A percentile compares a stretch with the other conserved stretches of the same genome.
phyloP scores from a whole-genome alignment of 1,284 basidiomycete genomes.

The Anthracocystis panici-leucophaei region DNA sequence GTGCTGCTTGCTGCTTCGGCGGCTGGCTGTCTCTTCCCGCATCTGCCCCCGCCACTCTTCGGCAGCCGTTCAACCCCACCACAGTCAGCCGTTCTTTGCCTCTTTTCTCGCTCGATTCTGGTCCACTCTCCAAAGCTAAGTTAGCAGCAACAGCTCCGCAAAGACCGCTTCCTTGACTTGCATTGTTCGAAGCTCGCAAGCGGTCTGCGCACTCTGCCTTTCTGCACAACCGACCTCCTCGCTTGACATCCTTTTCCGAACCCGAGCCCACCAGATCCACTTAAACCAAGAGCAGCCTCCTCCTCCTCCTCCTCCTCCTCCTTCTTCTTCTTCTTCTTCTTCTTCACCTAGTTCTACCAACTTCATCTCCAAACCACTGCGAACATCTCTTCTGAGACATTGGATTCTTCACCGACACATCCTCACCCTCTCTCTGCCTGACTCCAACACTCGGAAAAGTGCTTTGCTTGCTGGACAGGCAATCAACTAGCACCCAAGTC shows the following conservation, averaged over 20 bases:
- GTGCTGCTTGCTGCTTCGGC: background rate
- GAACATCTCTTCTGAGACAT: background rate
- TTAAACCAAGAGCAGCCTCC: background rate
- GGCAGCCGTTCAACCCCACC: background rate
- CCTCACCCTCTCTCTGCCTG: background rate
- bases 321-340: background rate
- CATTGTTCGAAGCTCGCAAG: background rate
- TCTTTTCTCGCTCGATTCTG: no score
- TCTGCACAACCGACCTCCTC: background rate
- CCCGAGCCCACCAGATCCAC: background rate
- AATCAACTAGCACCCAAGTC: background rate
- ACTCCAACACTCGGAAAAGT: background rate
- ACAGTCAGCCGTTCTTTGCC: background rate
- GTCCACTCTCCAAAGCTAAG: no score
- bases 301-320: background rate
- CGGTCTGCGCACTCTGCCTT: slow-evolving; percentile 2
- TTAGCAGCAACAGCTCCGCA: no score
- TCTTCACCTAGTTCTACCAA: background rate
- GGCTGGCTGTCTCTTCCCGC: background rate
- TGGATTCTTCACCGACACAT: background rate
- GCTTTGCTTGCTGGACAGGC: slow-evolving; percentile 1
- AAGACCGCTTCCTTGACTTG: background rate
- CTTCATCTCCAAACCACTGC: background rate
- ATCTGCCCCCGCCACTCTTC: background rate
- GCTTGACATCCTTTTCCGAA: background rate